Base-by-base conservation (phyloP, 495 filamentous ascomycete genomes). In the Aspergillus heteromorphus region DNA sequence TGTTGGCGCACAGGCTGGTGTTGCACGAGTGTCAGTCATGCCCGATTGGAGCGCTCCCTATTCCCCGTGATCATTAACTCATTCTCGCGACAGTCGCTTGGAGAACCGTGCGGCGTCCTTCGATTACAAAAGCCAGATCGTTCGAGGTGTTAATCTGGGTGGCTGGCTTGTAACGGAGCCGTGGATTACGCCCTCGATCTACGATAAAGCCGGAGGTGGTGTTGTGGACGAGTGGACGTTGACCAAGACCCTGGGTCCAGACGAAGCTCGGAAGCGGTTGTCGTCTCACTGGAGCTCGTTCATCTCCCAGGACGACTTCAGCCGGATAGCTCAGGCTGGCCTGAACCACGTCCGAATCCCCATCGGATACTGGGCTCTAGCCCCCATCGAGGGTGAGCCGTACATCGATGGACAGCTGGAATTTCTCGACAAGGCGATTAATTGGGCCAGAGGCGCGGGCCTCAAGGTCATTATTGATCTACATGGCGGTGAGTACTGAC, bases 281-380 rank as follows among this genome's bases (percentile, higher is more conserved):
- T 64, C 65, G 0, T 43, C 72, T 25, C 85, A 88, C 60, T 88
- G 85, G 85, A 65, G 68, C 45, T 73, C 71, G 49, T 91, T 80
- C 73, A 83, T 91, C 61, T 86, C 82, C 6, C 68, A 82, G 56
- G 75, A 68, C 36, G 88, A 92, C 65, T 87, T 92, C 60, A 65
- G 73, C 6, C 73, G 84, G 47, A 91, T 92, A 47, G 80, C 80
- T 13, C 64, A 65, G 5, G 72, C 78, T 3, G 88, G 88, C 13
- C 64, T 91, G 57, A 91, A 89, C 66, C 84, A 88, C 51, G 86
- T 91, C 34, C 77, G 88, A 49, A 91, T 92, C 49, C 88, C 88
- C 2, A 78, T 92, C 50, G 88, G 88, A 14, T 91, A 91, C 65
- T 92, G 88, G 88, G 84, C 85, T 30, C 66, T 87, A 16, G 72